Percentiles rank a stretch among this genome's conserved stretches.
Evolutionary conservation across 108 stramenopile species (phyloP).

Genomic region (Cyclotella kingstonii): DNA sequence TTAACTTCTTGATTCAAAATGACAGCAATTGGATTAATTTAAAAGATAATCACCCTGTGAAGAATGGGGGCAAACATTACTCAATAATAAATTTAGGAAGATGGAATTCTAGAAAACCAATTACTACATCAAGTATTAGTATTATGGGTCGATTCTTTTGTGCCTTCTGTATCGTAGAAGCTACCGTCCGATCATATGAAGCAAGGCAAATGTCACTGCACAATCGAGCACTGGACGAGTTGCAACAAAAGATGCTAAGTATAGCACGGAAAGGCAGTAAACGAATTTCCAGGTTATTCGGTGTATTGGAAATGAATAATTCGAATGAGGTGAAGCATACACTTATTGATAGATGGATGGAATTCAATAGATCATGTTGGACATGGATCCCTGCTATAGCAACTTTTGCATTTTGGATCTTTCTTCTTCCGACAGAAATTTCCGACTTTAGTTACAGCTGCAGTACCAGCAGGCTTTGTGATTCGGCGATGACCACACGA

Average conservation of each 20-base stretch:
- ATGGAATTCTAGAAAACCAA: conserved; percentile 5
- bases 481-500: conserved; percentile 47
- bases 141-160: conserved; percentile 47
- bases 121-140: conserved; percentile 7
- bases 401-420: conserved; percentile 48
- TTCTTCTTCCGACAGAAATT: conserved; percentile 44
- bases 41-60: neutral
- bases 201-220: conserved; percentile 51
- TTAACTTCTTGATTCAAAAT: neutral
- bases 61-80: neutral
- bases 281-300: conserved; percentile 29
- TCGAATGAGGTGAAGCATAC: conserved; percentile 11
- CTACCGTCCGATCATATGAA: conserved; percentile 44
- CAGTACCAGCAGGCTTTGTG: conserved; percentile 21
- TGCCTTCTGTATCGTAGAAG: conserved; percentile 46
- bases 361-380: conserved; percentile 35
- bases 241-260: conserved; percentile 43
- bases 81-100: neutral
- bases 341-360: conserved; percentile 12
- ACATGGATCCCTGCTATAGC: conserved; percentile 52
- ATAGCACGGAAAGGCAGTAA: conserved; percentile 32
- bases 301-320: conserved; percentile 3
- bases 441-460: conserved; percentile 25
- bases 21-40: neutral
- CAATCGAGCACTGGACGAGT: conserved; percentile 49